Evolutionary conservation across 306 rosid genomes (phyloP).

Genomic region (Dalbergia oliveri): DNA sequence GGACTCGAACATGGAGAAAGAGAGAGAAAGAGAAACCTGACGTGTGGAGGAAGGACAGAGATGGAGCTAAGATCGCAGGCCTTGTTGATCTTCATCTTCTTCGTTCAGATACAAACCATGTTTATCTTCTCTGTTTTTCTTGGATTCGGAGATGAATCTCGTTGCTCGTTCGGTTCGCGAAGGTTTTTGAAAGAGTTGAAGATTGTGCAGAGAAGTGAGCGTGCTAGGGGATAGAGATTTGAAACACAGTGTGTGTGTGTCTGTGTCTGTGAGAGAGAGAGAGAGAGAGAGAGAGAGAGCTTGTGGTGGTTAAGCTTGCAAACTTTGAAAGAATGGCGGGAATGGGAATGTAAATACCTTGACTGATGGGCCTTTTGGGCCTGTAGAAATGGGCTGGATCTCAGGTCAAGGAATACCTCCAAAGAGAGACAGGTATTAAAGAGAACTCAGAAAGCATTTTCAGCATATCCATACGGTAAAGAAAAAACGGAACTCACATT

Average conservation of each 20-base stretch:
- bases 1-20: slow-evolving; percentile 4
- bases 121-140: neutral
- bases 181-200: slow-evolving; percentile 12
- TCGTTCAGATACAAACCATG: neutral
- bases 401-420: too few species aligned
- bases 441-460: too few species aligned
- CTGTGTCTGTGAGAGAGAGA: too few species aligned
- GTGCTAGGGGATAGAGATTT: neutral
- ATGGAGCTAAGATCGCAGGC: slow-evolving; percentile 77
- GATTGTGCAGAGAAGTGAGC: neutral
- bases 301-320: neutral
- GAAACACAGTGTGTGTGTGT: too few species aligned
- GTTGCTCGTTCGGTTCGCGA: slow-evolving; percentile 16
- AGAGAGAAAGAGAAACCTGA: slow-evolving; percentile 52
- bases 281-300: neutral
- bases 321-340: neutral
- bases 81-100: slow-evolving; percentile 79
- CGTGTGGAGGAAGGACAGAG: slow-evolving; percentile 75
- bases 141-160: neutral
- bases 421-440: too few species aligned
- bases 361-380: neutral
- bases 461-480: too few species aligned
- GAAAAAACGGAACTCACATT: too few species aligned
- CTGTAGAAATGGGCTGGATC: neutral
- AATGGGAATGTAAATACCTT: neutral